Evolutionary conservation across 2,329 filamentous ascomycete species (phyloP).

Genomic region (Monosporascus ibericus): DNA sequence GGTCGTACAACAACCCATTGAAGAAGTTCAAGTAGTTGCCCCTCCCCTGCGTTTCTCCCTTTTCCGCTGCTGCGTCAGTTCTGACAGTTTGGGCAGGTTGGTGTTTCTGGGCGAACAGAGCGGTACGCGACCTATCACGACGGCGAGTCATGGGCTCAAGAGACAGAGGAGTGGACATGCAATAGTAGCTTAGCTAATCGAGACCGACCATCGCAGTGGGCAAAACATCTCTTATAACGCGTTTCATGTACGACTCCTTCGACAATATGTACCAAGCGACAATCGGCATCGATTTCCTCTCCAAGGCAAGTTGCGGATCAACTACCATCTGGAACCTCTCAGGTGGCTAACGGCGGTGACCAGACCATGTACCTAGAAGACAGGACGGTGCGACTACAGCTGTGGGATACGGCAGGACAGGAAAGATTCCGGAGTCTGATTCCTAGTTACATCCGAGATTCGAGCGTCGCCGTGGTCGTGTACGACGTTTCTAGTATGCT

Average conservation of each 20-base stretch:
- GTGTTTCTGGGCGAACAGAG: constrained; percentile 98
- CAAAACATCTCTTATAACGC: constrained; percentile 96
- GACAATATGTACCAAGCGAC: constrained; percentile 99
- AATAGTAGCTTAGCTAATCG: constrained; percentile 7
- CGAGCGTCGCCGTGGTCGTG: constrained; percentile 93
- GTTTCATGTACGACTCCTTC: constrained; percentile 99
- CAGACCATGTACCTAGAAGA: constrained; percentile 99
- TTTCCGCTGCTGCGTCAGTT: neutral
- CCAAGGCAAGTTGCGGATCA: constrained; percentile 60
- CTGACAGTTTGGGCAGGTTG: constrained; percentile 51
- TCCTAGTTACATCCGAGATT: constrained; percentile 97
- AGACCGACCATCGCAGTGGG: constrained; percentile 57
- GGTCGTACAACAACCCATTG: constrained; percentile 95
- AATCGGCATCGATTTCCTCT: constrained; percentile 98
- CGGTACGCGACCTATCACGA: constrained; percentile 54
- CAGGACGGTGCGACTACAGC: constrained; percentile 90
- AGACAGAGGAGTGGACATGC: neutral
- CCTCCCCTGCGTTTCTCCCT: neutral
- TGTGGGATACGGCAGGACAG: constrained; percentile 98
- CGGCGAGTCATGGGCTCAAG: neutral
- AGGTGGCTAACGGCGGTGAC: neutral
- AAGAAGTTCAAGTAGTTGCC: constrained; percentile 95
- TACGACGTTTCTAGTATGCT: constrained; percentile 88
- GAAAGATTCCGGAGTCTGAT: constrained; percentile 96
- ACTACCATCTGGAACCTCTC: neutral